Evolutionary conservation across 2,329 filamentous ascomycete species (phyloP).

Genomic region (Ceratocystis cacaofunesta): DNA sequence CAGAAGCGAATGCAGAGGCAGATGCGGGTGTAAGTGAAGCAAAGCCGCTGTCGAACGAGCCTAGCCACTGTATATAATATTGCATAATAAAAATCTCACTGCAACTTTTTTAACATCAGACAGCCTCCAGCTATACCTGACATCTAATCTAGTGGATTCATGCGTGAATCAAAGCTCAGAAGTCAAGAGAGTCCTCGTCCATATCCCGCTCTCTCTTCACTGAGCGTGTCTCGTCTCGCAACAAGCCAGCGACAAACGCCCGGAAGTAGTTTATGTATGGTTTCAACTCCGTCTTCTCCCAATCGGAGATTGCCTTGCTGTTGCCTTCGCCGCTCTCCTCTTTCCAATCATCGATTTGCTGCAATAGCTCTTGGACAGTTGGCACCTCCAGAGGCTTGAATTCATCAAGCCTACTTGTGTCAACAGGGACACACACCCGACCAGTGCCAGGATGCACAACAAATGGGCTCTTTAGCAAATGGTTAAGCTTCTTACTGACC

Average conservation of each 20-base stretch:
- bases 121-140: neutral
- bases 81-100: neutral
- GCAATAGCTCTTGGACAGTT: constrained; percentile 66
- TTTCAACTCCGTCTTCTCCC: constrained; percentile 92
- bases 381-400: constrained; percentile 86
- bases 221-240: constrained; percentile 55
- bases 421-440: constrained; percentile 88
- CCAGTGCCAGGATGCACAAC: constrained; percentile 92
- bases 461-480: constrained; percentile 93
- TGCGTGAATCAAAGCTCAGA: constrained; percentile 24
- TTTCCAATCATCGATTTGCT: constrained; percentile 75
- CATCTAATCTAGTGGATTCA: neutral
- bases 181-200: constrained; percentile 34
- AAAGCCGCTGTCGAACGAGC: neutral
- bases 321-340: constrained; percentile 24
- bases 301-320: constrained; percentile 49
- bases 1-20: constrained; percentile 5
- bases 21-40: neutral
- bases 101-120: neutral
- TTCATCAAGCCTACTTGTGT: constrained; percentile 53
- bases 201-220: constrained; percentile 44
- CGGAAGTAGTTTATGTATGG: constrained; percentile 86
- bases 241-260: constrained; percentile 58
- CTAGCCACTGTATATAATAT: neutral
- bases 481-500: constrained; percentile 94